phyloP scores from a whole-genome alignment of 225 moss, liverwort and hornwort species.

The Takakia lepidozioides region DNA sequence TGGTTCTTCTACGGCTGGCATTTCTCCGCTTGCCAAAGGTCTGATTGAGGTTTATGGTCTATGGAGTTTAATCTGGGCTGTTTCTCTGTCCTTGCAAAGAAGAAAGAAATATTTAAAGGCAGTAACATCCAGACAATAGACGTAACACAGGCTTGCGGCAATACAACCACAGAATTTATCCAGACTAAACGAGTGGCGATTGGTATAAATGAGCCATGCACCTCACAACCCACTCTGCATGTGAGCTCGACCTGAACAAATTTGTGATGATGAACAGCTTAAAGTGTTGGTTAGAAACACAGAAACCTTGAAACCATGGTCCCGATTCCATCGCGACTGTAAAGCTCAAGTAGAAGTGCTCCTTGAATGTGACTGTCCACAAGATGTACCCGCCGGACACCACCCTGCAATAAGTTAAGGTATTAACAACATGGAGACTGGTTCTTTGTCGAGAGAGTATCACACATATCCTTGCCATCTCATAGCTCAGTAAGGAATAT shows the following conservation, averaged over 20 bases:
- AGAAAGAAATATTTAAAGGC: not conserved
- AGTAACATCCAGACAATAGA: not conserved
- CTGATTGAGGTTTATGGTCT: too few relatives aligned
- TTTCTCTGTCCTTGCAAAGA: too few relatives aligned
- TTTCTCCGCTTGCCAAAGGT: too few relatives aligned
- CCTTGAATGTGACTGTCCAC: constrained; percentile 76
- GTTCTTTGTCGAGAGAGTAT: constrained; percentile 9
- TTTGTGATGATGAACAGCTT: too few relatives aligned
- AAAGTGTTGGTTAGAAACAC: not conserved
- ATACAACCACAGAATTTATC: not conserved
- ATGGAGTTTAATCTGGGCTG: too few relatives aligned
- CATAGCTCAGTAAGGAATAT: too few relatives aligned
- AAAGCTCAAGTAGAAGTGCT: constrained; percentile 81
- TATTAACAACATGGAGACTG: not conserved
- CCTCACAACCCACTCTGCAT: too few relatives aligned
- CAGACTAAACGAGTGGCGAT: not conserved
- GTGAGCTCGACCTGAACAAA: too few relatives aligned
- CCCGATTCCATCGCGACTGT: constrained; percentile 90
- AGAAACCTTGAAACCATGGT: constrained; percentile 55
- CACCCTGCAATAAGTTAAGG: constrained; percentile 43
- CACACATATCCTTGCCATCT: too few relatives aligned
- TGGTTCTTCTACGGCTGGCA: too few relatives aligned
- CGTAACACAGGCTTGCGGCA: not conserved
- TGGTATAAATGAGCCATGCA: too few relatives aligned
- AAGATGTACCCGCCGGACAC: constrained; percentile 85